These are phyloP conservation scores for Salix brachista DNA, from an alignment of 345 rosid species.

Conservation along the genomic window DNA sequence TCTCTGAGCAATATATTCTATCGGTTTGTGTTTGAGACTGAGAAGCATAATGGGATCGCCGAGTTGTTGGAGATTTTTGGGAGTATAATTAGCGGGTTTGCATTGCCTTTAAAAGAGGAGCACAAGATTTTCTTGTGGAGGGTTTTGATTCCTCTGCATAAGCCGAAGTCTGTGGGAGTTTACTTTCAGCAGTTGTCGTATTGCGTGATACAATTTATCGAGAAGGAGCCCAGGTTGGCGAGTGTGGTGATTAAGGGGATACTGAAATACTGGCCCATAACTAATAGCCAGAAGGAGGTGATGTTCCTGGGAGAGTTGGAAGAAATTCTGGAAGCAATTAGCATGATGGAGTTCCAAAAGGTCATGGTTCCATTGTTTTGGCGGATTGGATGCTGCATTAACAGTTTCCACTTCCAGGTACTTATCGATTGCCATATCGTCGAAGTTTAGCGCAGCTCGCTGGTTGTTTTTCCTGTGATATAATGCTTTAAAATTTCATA, in stretches of 20 bases:
- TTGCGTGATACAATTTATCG: conserved; percentile 75
- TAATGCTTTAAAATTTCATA: neutral
- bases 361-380: conserved; percentile 74
- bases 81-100: conserved; percentile 79
- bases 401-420: conserved; percentile 87
- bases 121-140: conserved; percentile 82
- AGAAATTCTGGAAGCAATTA: conserved; percentile 72
- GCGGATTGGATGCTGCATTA: conserved; percentile 73
- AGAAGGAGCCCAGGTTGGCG: conserved; percentile 74
- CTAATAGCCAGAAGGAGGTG: conserved; percentile 84
- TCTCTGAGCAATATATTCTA: conserved; percentile 68
- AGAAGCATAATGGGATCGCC: conserved; percentile 73
- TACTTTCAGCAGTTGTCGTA: conserved; percentile 77
- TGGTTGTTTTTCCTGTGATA: neutral
- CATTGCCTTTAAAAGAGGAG: conserved; percentile 84
- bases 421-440: neutral
- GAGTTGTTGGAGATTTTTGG: conserved; percentile 88
- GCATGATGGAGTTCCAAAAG: conserved; percentile 69
- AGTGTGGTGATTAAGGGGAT: conserved; percentile 60
- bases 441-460: neutral
- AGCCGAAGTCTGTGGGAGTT: conserved; percentile 70
- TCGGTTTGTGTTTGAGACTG: conserved; percentile 69
- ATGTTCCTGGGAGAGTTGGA: conserved; percentile 82
- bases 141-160: conserved; percentile 80
- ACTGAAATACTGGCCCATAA: conserved; percentile 80